Evolutionary conservation across 169 alveolate genomes (phyloP).

Genomic region (Besnoitia besnoiti): DNA sequence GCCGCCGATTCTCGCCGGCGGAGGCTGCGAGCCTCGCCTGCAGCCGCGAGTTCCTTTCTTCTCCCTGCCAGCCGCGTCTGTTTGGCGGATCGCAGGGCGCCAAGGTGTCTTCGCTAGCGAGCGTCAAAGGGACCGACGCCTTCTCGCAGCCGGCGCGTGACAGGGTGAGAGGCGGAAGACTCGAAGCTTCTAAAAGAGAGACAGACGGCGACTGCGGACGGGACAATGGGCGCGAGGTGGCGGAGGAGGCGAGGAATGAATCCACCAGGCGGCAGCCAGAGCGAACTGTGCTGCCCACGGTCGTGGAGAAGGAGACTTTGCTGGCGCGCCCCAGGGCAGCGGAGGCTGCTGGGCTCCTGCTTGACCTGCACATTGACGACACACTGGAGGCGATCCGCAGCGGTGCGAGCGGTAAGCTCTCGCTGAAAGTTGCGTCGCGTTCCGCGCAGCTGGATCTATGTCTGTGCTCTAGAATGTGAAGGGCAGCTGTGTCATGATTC

Average conservation of each 20-base stretch:
- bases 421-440: no score
- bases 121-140: no score
- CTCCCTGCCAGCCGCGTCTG: neutral
- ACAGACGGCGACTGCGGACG: neutral
- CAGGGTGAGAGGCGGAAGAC: no score
- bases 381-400: neutral
- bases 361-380: constrained; percentile 34
- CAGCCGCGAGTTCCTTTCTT: neutral
- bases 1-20: constrained; percentile 24
- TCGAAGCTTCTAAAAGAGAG: no score
- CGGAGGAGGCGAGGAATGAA: neutral
- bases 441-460: no score
- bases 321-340: constrained; percentile 20
- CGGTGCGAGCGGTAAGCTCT: neutral
- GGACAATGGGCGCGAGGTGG: neutral
- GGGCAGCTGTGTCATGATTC: no score
- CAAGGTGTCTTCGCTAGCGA: no score
- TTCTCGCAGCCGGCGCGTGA: no score
- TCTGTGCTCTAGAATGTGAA: no score
- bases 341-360: constrained; percentile 5
- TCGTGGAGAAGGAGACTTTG: neutral
- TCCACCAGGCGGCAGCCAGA: no score
- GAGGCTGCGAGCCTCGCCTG: constrained; percentile 31
- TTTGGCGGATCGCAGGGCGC: no score
- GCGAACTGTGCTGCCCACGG: no score